A percentile compares a stretch with the other conserved stretches of the same genome.
These are phyloP conservation scores for Beta macrorhiza DNA, from an alignment of 179 eudicot genomes.

Conservation along the genomic window DNA sequence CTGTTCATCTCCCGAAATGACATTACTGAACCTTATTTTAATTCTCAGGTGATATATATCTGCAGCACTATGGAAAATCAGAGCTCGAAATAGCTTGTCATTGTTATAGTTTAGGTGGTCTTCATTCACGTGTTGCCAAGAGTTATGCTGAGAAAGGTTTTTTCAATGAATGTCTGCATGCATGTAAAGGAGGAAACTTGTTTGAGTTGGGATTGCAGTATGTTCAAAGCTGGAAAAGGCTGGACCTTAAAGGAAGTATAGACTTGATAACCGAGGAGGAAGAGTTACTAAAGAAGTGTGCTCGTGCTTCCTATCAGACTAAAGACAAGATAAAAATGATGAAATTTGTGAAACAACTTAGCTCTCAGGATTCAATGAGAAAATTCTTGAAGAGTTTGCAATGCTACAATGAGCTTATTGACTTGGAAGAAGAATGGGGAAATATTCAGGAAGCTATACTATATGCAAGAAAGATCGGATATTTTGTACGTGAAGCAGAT, in stretches of 20 bases:
- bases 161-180: slow-evolving; percentile 22
- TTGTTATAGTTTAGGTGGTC: slow-evolving; percentile 25
- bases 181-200: slow-evolving; percentile 27
- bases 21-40: background rate
- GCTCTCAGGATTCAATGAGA: slow-evolving; percentile 20
- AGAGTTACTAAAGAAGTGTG: slow-evolving; percentile 21
- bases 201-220: slow-evolving; percentile 30
- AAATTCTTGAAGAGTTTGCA: slow-evolving; percentile 18
- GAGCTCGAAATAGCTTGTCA: slow-evolving; percentile 8
- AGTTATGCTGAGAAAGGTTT: slow-evolving; percentile 17
- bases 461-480: slow-evolving; percentile 18
- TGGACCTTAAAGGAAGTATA: background rate
- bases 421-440: slow-evolving; percentile 26
- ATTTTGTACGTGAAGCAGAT: slow-evolving; percentile 23
- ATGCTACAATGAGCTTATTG: slow-evolving; percentile 21
- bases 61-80: background rate
- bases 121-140: slow-evolving; percentile 27
- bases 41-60: slow-evolving; percentile 13
- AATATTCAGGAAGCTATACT: slow-evolving; percentile 18
- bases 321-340: slow-evolving; percentile 20
- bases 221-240: slow-evolving; percentile 17
- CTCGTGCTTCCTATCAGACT: slow-evolving; percentile 12
- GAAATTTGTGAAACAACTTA: slow-evolving; percentile 23
- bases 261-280: slow-evolving; percentile 16
- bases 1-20: too few relatives aligned